Conservation (phyloP, 1,284 basidiomycete species). For the Ustilago vetiveriae region DNA sequence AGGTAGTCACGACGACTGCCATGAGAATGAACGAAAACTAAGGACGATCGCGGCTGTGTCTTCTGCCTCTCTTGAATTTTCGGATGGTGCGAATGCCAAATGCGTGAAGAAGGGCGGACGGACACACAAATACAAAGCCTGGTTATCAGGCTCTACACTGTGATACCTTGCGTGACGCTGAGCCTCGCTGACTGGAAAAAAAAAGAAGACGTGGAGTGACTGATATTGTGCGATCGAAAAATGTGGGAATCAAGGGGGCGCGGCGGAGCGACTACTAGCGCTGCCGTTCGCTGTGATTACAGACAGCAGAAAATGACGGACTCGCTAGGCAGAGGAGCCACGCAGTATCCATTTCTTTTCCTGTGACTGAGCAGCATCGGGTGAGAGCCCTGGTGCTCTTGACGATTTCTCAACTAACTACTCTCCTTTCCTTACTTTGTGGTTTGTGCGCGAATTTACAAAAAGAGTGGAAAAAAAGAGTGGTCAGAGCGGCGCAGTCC, state of each 20-base stretch:
- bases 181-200: too few species aligned
- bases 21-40: slow-evolving; percentile 1
- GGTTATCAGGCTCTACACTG: too few species aligned
- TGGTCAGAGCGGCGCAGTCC: slow-evolving; percentile 12
- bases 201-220: slow-evolving; percentile 5
- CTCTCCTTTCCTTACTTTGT: neutral
- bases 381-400: too few species aligned
- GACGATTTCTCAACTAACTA: too few species aligned
- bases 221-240: slow-evolving; percentile 12
- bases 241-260: neutral
- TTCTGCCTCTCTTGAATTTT: neutral
- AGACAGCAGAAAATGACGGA: neutral
- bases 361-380: too few species aligned
- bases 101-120: neutral
- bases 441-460: slow-evolving; percentile 16
- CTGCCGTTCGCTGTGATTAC: too few species aligned
- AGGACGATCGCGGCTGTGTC: slow-evolving; percentile 23
- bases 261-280: too few species aligned
- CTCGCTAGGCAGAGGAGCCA: too few species aligned
- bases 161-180: too few species aligned
- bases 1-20: slow-evolving; percentile 13
- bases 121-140: too few species aligned
- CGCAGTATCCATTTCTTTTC: too few species aligned
- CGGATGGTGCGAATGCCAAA: slow-evolving; percentile 1
- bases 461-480: neutral